phyloP scores from a whole-genome alignment of 768 basidiomycete species.

The Boletus rubropictus region DNA sequence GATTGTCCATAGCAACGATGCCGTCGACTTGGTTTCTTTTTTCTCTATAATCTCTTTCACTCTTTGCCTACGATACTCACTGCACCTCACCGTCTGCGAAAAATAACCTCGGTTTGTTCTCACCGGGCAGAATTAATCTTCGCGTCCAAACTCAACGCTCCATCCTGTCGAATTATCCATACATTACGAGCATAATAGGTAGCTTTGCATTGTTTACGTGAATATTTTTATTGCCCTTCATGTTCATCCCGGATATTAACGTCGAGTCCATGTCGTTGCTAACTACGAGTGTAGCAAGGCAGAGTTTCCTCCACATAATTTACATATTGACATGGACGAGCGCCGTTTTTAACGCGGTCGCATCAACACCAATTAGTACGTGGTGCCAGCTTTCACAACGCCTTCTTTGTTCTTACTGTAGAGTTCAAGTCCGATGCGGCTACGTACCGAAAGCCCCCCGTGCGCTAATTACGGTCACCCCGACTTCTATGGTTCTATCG shows the following conservation, averaged over 20 bases:
- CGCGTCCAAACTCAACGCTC: slow-evolving; percentile 1
- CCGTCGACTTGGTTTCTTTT: not conserved
- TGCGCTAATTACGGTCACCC: not conserved
- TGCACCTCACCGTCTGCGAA: slow-evolving; percentile 4
- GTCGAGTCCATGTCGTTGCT: slow-evolving; percentile 9
- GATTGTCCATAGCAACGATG: slow-evolving; percentile 6
- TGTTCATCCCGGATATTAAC: slow-evolving; percentile 18
- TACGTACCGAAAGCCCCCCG: not conserved
- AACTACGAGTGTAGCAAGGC: slow-evolving; percentile 14
- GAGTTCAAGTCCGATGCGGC: not conserved
- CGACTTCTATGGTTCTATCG: not conserved
- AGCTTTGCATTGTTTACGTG: slow-evolving; percentile 18
- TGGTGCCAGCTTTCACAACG: not conserved
- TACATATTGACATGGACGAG: slow-evolving; percentile 4
- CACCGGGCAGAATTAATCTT: slow-evolving; percentile 5
- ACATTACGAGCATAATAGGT: slow-evolving; percentile 13
- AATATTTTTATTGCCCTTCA: slow-evolving; percentile 27
- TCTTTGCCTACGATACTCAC: slow-evolving; percentile 1
- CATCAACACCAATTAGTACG: slow-evolving; percentile 1
- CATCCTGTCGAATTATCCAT: not conserved
- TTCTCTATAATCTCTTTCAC: not conserved
- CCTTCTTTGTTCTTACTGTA: not conserved
- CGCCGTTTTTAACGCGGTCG: too few relatives aligned
- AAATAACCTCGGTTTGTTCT: slow-evolving; percentile 4
- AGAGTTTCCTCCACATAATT: slow-evolving; percentile 9